Conservation (phyloP, 306 rosid species). For the Trifolium repens region DNA sequence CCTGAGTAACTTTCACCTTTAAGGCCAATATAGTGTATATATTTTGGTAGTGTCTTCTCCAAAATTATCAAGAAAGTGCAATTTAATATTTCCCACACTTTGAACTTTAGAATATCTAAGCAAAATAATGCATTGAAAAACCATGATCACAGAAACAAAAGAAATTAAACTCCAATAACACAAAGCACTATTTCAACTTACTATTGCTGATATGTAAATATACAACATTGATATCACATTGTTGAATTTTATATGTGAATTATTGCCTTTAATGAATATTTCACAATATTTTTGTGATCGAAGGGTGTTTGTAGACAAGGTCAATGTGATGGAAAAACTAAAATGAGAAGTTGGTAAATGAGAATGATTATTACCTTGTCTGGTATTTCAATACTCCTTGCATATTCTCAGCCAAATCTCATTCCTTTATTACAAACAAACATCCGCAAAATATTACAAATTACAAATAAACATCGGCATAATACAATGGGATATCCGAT, state of each 20-base stretch:
- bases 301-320: too few species aligned
- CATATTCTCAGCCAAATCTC: constrained; percentile 95
- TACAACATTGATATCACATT: constrained; percentile 27
- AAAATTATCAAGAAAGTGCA: constrained; percentile 90
- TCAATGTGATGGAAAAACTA: too few species aligned
- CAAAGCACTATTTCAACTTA: too few species aligned
- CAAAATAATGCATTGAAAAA: constrained; percentile 33
- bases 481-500: too few species aligned
- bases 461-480: too few species aligned
- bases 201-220: too few species aligned
- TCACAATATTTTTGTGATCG: too few species aligned
- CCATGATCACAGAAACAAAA: constrained; percentile 5
- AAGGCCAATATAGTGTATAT: constrained; percentile 91
- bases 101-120: constrained; percentile 91
- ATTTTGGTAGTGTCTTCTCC: constrained; percentile 85
- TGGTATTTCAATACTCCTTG: constrained; percentile 97
- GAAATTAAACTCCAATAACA: too few species aligned
- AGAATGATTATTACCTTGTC: constrained; percentile 65
- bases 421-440: constrained; percentile 64
- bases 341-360: too few species aligned
- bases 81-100: constrained; percentile 84
- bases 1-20: constrained; percentile 99
- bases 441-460: not conserved
- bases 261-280: not conserved
- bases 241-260: constrained; percentile 2